Evolutionary conservation across 148 eudicot species (phyloP), one percentile per base, ranked within the genome.

Genomic region (Silene conica): DNA sequence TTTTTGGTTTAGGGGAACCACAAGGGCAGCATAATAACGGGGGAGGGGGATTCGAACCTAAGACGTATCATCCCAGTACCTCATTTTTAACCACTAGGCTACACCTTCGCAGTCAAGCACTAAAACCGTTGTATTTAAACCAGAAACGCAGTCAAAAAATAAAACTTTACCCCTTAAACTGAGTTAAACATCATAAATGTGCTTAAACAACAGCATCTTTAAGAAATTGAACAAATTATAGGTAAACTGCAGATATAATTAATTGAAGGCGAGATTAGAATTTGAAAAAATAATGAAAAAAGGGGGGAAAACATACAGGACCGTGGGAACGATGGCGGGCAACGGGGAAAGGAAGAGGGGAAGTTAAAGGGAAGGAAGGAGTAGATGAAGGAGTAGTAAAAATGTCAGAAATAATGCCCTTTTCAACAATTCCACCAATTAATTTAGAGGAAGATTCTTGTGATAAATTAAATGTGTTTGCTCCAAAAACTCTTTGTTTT

Each of bases 301-400:
- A 43, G 15, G n/a, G 43, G 28, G 28, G 28, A 2, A 26, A 48
- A 22, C 81, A 64, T 87, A 93, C 98, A 18, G 97, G 97, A 63
- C 89, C 91, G 61, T 91, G 97, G 25, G 98, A 88, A 68, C 98
- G 98, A 69, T 91, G 98, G 57, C 92, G 97, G 62, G 98, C 92
- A 26, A 89, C 92, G 6, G 98, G 98, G 55, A 91, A 93, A 74
- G 98, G 97, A 46, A 93, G 83, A 45, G 83, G 83, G 23, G 98
- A 81, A 69, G 87, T 83, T 20, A 81, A 82, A 78, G 93, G 98
- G 4, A 69, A 69, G 14, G 72, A 69, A 18, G 83, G 69, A 16
- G 85, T 31, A 43, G 89, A 62, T 6, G 89, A 80, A 15, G 86
- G 81, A n/a, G 75, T 73, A 23, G 72, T 22, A 63, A 81, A 75